Base-by-base conservation (phyloP, 305 asterid species). In the Rubia peregrina region DNA sequence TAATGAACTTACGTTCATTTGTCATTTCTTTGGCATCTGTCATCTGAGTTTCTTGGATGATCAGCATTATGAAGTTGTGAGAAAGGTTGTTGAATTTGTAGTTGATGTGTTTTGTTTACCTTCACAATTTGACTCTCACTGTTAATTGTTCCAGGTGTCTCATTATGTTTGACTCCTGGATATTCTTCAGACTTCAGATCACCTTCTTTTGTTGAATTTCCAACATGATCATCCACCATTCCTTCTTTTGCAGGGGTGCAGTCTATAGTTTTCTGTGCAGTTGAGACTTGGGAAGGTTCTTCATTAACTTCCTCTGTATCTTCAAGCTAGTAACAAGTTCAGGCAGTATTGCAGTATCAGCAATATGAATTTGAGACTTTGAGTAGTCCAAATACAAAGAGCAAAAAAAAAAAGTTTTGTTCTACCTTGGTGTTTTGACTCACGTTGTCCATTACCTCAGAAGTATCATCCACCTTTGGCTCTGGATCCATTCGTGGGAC, bases 321-420 rank as follows among this genome's bases (percentile, higher is more conserved):
- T 69, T 71, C 55, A 33, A 73, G 11, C 63, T 73, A 78, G 83
- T 77, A 84, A 71, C 72, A 36, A 42, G 61, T 70, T 56, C 49
- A 76, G 43, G 68, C 44, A 66, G 22, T 53, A 65, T 74, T 49
- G 68, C 44, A 66, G 22, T 53, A 68, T 74, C 46, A 75, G 74
- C 55, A 26, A 56, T 70, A 63, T 73, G 65, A 55, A 68, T 55
- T 76, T 69, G 62, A 49, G 70, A n/a, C n/a, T n/a, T n/a, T n/a
- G n/a, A n/a, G n/a, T 30, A 7, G 17, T 44, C 56, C 21, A n/a
- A 21, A 51, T 49, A 36, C 21, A n/a, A 38, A 33, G 22, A 12
- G 10, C 9, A 65, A 71, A 51, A n/a, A 30, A 4, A 30, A 9
- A 0, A 10, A 2, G 4, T 40, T 40, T 17, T 7, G 17, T 38